These are phyloP conservation scores for Mycena polygramma DNA, from an alignment of 768 basidiomycete genomes.

Conservation along the genomic window DNA sequence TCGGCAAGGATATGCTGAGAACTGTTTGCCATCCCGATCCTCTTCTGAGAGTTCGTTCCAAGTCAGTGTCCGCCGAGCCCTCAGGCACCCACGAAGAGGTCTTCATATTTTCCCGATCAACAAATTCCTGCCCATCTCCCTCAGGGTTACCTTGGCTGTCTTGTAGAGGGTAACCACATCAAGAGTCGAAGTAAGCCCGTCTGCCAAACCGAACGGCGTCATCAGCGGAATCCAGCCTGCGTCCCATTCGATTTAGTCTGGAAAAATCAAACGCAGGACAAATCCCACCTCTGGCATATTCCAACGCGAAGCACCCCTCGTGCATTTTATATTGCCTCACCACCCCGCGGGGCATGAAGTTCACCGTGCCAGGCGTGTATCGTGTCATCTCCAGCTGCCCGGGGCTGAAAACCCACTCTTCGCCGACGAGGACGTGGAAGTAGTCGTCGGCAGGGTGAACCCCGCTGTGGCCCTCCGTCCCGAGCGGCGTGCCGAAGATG, in stretches of 20 bases:
- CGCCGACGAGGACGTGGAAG: constrained; percentile 94
- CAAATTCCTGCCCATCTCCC: constrained; percentile 88
- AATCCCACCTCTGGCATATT: constrained; percentile 87
- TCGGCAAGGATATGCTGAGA: no score
- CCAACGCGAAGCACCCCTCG: constrained; percentile 94
- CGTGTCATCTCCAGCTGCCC: constrained; percentile 90
- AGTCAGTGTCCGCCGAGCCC: no score
- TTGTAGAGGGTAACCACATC: constrained; percentile 86
- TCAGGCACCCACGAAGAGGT: no score
- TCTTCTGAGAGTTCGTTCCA: no score
- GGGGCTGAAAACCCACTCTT: constrained; percentile 92
- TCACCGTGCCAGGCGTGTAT: constrained; percentile 87
- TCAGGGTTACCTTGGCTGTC: constrained; percentile 79
- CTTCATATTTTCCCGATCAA: constrained; percentile 87
- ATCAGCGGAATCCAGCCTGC: constrained; percentile 98
- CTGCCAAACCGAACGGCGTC: constrained; percentile 94
- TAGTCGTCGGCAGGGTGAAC: constrained; percentile 97
- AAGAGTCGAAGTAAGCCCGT: constrained; percentile 87
- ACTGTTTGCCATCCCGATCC: no score
- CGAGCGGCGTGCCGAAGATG: constrained; percentile 95
- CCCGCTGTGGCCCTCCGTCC: constrained; percentile 96
- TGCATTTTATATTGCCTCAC: constrained; percentile 99
- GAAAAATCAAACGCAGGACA: background rate
- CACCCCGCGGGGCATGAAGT: constrained; percentile 83
- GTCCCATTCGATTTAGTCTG: background rate